A percentile compares a stretch with the other conserved stretches of the same genome.
Conservation (phyloP, 495 filamentous ascomycete species). For the Elaphomyces granulatus region DNA sequence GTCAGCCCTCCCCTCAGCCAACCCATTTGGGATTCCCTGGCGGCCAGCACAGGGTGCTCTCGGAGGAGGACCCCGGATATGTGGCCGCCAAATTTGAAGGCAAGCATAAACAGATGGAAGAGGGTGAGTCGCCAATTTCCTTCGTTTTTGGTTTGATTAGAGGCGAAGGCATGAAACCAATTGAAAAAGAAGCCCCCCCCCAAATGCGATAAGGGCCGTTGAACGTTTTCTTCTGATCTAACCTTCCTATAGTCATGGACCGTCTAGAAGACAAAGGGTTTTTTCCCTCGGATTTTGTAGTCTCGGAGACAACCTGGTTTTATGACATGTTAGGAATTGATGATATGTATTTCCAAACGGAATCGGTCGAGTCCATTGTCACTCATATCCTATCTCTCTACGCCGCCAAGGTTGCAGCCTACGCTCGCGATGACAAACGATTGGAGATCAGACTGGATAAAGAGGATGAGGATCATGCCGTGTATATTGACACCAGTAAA, state of each 20-base stretch:
- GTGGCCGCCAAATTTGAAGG: conserved; percentile 90
- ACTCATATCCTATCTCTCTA: conserved; percentile 93
- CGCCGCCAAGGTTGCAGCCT: conserved; percentile 92
- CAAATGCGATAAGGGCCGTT: too few species aligned
- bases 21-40: conserved; percentile 73
- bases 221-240: too few species aligned
- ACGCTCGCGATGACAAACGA: conserved; percentile 81
- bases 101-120: conserved; percentile 84
- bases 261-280: conserved; percentile 64
- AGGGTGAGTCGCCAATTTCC: conserved; percentile 40
- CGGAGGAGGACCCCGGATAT: conserved; percentile 88
- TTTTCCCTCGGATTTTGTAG: conserved; percentile 71
- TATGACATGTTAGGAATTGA: conserved; percentile 96
- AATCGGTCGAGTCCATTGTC: conserved; percentile 72
- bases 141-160: background rate
- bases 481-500: conserved; percentile 94
- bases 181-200: too few species aligned
- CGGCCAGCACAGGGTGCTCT: conserved; percentile 49
- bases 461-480: conserved; percentile 86
- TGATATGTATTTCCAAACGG: conserved; percentile 96
- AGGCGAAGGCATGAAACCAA: too few species aligned
- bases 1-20: conserved; percentile 77
- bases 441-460: conserved; percentile 92
- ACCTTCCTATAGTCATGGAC: conserved; percentile 45
- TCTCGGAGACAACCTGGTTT: conserved; percentile 85